A percentile compares a stretch with the other conserved stretches of the same genome.
Evolutionary conservation across 2,329 filamentous ascomycete species (phyloP).

Genomic region (Aspergillus tamarii): DNA sequence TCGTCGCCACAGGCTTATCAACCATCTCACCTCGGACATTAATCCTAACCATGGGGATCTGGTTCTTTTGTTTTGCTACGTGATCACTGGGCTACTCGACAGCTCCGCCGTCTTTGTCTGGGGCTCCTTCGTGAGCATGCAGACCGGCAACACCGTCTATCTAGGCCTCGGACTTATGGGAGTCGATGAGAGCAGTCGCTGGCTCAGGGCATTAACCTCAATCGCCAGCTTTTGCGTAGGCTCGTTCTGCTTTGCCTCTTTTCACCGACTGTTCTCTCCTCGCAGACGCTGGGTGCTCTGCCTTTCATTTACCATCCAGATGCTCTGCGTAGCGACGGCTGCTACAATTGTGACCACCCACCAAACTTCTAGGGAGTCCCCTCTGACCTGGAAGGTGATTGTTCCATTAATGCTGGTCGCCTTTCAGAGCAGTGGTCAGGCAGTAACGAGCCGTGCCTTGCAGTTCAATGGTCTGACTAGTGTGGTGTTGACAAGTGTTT

Average conservation of each 20-base stretch:
- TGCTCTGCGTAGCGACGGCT: conserved; percentile 54
- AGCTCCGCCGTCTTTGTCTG: conserved; percentile 76
- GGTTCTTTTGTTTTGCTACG: conserved; percentile 71
- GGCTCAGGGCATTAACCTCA: conserved; percentile 73
- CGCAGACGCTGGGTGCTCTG: conserved; percentile 49
- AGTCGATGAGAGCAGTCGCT: conserved; percentile 60
- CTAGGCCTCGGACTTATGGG: conserved; percentile 69
- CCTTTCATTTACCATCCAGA: conserved; percentile 60
- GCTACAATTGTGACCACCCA: conserved; percentile 58
- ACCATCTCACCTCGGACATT: background rate
- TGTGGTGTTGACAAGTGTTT: conserved; percentile 79
- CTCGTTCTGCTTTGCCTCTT: conserved; percentile 70
- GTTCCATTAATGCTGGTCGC: conserved; percentile 71
- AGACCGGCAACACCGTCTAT: conserved; percentile 84
- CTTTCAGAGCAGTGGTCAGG: conserved; percentile 78
- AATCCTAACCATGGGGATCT: conserved; percentile 52
- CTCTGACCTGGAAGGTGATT: conserved; percentile 58
- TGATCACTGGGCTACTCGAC: conserved; percentile 77
- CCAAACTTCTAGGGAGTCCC: conserved; percentile 50
- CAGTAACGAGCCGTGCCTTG: conserved; percentile 72
- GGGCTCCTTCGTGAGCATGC: conserved; percentile 83
- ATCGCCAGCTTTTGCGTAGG: conserved; percentile 72
- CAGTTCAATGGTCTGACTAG: conserved; percentile 73
- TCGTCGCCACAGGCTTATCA: background rate
- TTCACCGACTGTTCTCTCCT: conserved; percentile 60